Evolutionary conservation across 1,284 basidiomycete genomes (phyloP), one percentile per base, ranked within the genome.

Genomic region (Amylostereum areolatum): DNA sequence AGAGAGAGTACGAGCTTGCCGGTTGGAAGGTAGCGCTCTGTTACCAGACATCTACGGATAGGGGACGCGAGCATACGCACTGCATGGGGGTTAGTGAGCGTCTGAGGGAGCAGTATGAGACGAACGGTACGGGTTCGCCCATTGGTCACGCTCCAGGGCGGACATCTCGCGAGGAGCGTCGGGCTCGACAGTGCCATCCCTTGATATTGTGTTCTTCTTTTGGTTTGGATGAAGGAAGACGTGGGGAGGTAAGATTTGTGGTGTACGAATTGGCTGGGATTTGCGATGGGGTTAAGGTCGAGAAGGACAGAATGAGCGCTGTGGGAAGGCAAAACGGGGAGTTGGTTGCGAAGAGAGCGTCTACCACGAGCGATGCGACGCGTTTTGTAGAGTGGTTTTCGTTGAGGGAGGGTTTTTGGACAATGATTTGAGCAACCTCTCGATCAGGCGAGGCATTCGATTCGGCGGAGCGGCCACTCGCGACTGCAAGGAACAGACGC

Each of bases 91-190:
- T 24, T 18, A 46, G 12, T 6, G 24, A 30, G 24, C 27, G 34
- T 36, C 18, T 12, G 24, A 28, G 5, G 6, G 37, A 25, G 11
- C 43, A 29, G 9, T 31, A 18, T 42, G 7, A 12, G 24, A 60
- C 83, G 57, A 66, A 89, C 86, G 67, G 63, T 89, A 89, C 45
- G 86, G 87, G 59, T 77, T 85, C 4, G 85, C 75, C 76, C 77
- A 83, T 77, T 82, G 85, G 33, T 66, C 61, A 56, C 76, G 69
- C 66, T 89, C 87, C 54, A 79, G 66, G 36, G 61, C 56, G 0
- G 75, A 72, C 86, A 88, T 89, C 52, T 67, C 68, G 37, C 82
- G 71, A 10, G 74, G 72, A 12, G 43, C 43, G 52, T 80, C 74
- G 43, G 65, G 43, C 44, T 64, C 62, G 2, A 52, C 42, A 12